These are phyloP conservation scores for Pyrenochaeta sp. DNA, from an alignment of 2,329 filamentous ascomycete species.

Conservation along the genomic window DNA sequence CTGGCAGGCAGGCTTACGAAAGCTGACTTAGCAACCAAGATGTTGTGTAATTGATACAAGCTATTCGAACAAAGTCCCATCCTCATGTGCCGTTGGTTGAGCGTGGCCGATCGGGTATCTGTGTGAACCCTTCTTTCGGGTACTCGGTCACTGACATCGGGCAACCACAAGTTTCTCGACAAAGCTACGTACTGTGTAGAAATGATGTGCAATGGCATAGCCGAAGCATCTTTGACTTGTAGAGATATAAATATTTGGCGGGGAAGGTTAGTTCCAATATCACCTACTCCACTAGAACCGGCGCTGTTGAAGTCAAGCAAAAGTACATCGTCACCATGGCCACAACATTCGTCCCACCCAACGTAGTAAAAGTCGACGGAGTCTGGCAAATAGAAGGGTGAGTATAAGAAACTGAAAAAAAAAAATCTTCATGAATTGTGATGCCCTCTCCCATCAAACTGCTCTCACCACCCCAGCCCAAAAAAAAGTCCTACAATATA, in stretches of 20 bases:
- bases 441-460: no score
- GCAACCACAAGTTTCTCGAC: neutral
- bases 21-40: no score
- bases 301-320: no score
- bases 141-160: neutral
- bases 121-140: neutral
- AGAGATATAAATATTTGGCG: no score
- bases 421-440: no score
- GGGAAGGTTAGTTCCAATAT: no score
- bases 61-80: neutral
- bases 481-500: no score
- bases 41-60: neutral
- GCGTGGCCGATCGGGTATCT: neutral
- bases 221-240: no score
- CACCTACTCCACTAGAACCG: no score
- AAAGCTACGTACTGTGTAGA: neutral
- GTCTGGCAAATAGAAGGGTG: constrained; percentile 23
- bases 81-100: no score
- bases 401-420: neutral
- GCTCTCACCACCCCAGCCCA: no score
- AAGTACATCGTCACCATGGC: neutral
- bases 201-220: neutral
- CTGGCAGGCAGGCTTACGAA: no score
- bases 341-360: constrained; percentile 5
- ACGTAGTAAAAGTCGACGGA: constrained; percentile 16